Base-by-base conservation (phyloP, 2,329 filamentous ascomycete species). In the Aspergillus versicolor region DNA sequence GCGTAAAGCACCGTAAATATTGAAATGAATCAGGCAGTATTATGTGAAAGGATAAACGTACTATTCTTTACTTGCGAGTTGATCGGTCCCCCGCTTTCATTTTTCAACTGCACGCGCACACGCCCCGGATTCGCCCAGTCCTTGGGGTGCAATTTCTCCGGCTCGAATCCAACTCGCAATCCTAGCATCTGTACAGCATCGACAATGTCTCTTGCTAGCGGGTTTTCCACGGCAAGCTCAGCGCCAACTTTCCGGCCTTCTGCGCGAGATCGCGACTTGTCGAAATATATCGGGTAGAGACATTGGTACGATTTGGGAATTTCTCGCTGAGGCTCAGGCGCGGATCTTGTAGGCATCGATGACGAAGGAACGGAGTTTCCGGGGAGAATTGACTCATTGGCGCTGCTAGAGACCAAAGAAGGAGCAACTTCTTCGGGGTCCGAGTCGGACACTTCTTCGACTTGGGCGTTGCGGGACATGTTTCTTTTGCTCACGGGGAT, bases 41-140 rank as follows among this genome's bases (percentile, higher is more conserved):
- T 19, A n/a, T 11, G 30, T 9, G 19, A 19, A 21, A 5, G 17
- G 24, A 11, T 54, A 11, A 38, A 77, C 82, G 52, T 75, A 86
- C 84, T 90, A 67, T 88, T 90, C 71, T 86, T 86, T 45, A 90
- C 79, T 30, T 75, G 76, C 24, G 75, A 65, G 61, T 81, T 82
- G 38, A 81, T 67, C 45, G 76, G 68, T 61, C 75, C 75, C 34
- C 83, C 84, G 58, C 73, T 67, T 44, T 84, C 80, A 61, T 83
- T 72, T 56, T 79, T 88, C 55, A 97, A 79, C 69, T 88, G 78
- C 49, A 97, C 86, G 65, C 90, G 87, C 61, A 97, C 90, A 58
- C 94, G 84, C 3, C 94, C 94, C 12, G 94, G 94, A 78, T 99
- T 99, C 56, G 89, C 88, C 94, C 94, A 99, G 79, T 99, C 94